Percentiles rank a stretch among this genome's conserved stretches.
phyloP scores from a whole-genome alignment of 2,329 filamentous ascomycete genomes.

The Hypoxylon sp. region DNA sequence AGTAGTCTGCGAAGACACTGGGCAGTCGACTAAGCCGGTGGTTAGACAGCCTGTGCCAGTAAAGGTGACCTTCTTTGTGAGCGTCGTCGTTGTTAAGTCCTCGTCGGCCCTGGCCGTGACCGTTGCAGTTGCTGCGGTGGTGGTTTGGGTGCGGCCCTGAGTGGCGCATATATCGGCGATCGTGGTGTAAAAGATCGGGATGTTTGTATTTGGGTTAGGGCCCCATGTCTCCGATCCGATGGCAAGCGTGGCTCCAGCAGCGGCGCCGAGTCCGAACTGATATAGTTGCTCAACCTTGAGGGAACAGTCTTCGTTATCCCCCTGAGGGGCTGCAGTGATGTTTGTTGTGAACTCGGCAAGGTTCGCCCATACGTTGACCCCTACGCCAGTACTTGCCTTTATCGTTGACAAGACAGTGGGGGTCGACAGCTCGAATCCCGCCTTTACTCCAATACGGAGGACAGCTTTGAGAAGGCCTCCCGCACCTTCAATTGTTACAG shows the following conservation, averaged over 20 bases:
- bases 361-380: slow-evolving; percentile 63
- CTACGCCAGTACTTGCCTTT: slow-evolving; percentile 59
- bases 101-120: slow-evolving; percentile 46
- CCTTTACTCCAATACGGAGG: slow-evolving; percentile 61
- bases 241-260: slow-evolving; percentile 64
- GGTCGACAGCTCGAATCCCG: slow-evolving; percentile 55
- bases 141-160: slow-evolving; percentile 44
- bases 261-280: slow-evolving; percentile 64
- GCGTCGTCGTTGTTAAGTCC: slow-evolving; percentile 56
- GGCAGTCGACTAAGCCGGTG: slow-evolving; percentile 61
- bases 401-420: slow-evolving; percentile 37
- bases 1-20: slow-evolving; percentile 62
- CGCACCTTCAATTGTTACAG: slow-evolving; percentile 62
- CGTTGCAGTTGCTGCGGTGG: slow-evolving; percentile 29
- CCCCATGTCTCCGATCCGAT: slow-evolving; percentile 62
- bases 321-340: slow-evolving; percentile 56
- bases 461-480: slow-evolving; percentile 59
- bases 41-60: slow-evolving; percentile 60
- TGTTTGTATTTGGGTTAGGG: slow-evolving; percentile 58
- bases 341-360: slow-evolving; percentile 67
- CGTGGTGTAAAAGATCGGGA: slow-evolving; percentile 67
- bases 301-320: slow-evolving; percentile 56
- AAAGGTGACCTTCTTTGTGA: slow-evolving; percentile 57
- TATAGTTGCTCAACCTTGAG: slow-evolving; percentile 64
- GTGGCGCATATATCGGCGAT: slow-evolving; percentile 59